Evolutionary conservation across 1,139 yeast genomes (phyloP), one percentile per base, ranked within the genome.

Genomic region (Kodamaea plutei): DNA sequence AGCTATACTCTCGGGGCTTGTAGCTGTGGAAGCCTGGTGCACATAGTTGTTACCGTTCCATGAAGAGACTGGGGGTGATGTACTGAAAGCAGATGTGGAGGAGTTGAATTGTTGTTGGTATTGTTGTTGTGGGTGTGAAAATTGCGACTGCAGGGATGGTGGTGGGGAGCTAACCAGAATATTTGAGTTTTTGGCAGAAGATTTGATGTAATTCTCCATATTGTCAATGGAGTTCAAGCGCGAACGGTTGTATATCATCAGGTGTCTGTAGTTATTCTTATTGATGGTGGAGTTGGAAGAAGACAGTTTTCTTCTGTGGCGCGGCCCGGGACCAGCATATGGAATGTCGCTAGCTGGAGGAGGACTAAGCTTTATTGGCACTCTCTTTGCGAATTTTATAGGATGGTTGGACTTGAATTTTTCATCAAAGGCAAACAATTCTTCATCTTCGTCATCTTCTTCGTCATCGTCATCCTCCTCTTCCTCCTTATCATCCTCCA

Each of bases 371-470:
- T 62, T 65, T 23, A 61, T 38, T 1, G 73, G 74, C 2, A 68
- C 73, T 24, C 73, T 44, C 32, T 65, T 58, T 29, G 74, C 74
- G 40, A 68, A 67, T 36, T 61, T 57, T 30, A 66, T 52, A 1
- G 71, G 70, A 5, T 67, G 69, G 44, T 50, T 51, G 37, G 43
- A 39, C 33, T 42, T 44, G 19, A 38, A 26, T 11, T 43, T 57
- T 28, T 71, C 76, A 35, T 73, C 79, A 44, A 73, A 66, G 17
- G 63, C 50, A 48, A 73, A 70, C 26, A 69, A 43, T 13, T 50
- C 61, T 12, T 54, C 60, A 15, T 48, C 57, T 25, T 47, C 50
- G 18, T 45, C 50, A 4, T 36, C 40, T 3, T 43, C 50, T 25
- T 47, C 51, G 6, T 46, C 55, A 20, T 44, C 52, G 9, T 48